Base-by-base conservation (phyloP, 306 rosid genomes). In the Gleditsia sinensis region DNA sequence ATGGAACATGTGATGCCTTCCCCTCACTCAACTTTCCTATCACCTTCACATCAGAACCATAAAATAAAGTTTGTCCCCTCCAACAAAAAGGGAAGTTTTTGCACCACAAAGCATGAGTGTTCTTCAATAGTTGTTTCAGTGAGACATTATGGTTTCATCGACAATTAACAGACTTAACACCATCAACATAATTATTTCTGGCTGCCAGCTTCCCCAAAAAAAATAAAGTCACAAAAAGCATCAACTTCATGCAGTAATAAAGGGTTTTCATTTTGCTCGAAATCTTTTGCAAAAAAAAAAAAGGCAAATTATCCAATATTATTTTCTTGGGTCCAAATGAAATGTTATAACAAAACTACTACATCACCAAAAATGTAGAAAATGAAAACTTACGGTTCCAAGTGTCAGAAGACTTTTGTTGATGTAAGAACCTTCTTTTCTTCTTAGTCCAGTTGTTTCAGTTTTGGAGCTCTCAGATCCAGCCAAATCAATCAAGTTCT, bases 381-480 rank as follows among this genome's bases (percentile, higher is more conserved):
- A 72, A 9, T 68, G 37, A 36, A 57, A 80, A 83, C 98, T 33
- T 85, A 95, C 99, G 34, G 99, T 95, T 90, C 99, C 99, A 81
- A 95, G 99, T 48, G 99, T 95, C 78, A 95, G 77, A 71, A 95
- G 98, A 68, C 99, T 95, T 87, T 95, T 95, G 83, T 95, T 95
- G 74, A 95, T 95, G 83, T 95, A 95, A 78, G 99, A 87, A 81
- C 99, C 99, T 77, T 95, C 99, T 86, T 95, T 95, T 81, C 99
- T 88, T 74, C 98, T 86, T 60, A 95, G 82, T 53, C 99, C 99
- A 84, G 98, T 95, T 36, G 99, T 95, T 80, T 95, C 98, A 13
- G 98, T 90, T 86, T 95, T 95, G 6, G 99, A 95, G 88, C 99
- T 95, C 90, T 95, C 99, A 66, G 99, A 95, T 75, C 99, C 99